These are phyloP conservation scores for Nakaseomyces nivariensis DNA, from an alignment of 1,139 yeast genomes.

Conservation along the genomic window DNA sequence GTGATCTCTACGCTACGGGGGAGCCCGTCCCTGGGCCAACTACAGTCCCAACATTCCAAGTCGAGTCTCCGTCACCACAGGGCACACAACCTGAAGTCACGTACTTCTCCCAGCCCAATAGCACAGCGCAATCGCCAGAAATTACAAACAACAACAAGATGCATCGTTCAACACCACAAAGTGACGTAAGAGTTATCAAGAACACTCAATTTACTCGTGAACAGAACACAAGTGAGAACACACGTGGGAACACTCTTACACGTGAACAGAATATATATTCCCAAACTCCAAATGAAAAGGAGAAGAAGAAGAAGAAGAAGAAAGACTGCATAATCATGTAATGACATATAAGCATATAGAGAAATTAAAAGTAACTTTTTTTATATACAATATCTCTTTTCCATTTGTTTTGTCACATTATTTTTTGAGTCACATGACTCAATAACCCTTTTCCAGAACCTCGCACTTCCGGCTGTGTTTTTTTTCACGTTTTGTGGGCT, in stretches of 20 bases:
- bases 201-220: background rate
- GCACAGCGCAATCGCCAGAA: background rate
- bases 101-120: background rate
- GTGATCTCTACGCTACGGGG: background rate
- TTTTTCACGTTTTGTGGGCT: no score
- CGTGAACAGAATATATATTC: background rate
- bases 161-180: background rate
- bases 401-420: no score
- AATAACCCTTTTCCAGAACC: no score
- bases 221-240: background rate
- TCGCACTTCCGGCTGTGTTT: no score
- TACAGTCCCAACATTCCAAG: background rate
- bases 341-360: background rate
- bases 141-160: background rate
- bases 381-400: no score
- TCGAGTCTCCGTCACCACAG: background rate
- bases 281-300: background rate
- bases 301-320: slow-evolving; percentile 19
- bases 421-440: no score
- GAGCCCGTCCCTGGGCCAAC: background rate
- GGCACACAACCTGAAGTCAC: background rate
- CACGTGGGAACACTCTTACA: background rate
- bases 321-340: slow-evolving; percentile 37
- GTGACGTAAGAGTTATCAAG: background rate
- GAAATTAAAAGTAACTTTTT: no score